A percentile compares a stretch with the other conserved stretches of the same genome.
These are phyloP conservation scores for Naganishia onofrii DNA, from an alignment of 768 basidiomycete genomes.

Conservation along the genomic window DNA sequence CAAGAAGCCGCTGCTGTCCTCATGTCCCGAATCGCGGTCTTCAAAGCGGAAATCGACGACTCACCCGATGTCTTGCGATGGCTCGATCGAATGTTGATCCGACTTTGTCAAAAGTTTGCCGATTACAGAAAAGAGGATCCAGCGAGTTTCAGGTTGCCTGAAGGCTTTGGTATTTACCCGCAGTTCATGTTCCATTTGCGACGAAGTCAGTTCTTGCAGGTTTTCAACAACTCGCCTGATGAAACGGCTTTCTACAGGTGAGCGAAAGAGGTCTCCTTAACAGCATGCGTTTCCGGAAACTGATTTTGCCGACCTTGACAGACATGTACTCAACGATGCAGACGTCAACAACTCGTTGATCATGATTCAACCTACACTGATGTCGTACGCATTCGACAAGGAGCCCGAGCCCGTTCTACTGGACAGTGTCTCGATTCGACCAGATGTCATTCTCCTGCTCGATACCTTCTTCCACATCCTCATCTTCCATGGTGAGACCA, in stretches of 20 bases:
- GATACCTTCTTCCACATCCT: conserved; percentile 99
- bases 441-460: conserved; percentile 90
- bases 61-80: conserved; percentile 92
- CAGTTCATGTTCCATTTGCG: conserved; percentile 99
- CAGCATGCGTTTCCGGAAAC: not conserved
- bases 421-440: conserved; percentile 95
- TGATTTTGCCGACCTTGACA: conserved; percentile 45
- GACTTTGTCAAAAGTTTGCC: conserved; percentile 97
- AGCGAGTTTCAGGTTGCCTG: conserved; percentile 81
- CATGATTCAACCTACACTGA: conserved; percentile 99
- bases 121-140: conserved; percentile 98
- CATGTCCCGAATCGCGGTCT: conserved; percentile 98
- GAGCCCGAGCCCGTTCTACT: conserved; percentile 89
- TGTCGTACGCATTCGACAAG: conserved; percentile 91
- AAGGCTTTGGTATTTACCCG: conserved; percentile 98
- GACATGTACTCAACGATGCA: conserved; percentile 91
- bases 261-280: conserved; percentile 41
- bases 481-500: conserved; percentile 96
- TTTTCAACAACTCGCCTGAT: conserved; percentile 99
- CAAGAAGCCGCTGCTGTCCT: conserved; percentile 96
- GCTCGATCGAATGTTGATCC: conserved; percentile 97
- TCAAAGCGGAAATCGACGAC: conserved; percentile 99
- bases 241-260: conserved; percentile 97
- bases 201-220: conserved; percentile 95
- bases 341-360: conserved; percentile 99